phyloP scores from a whole-genome alignment of 805 yeast genomes.

The Barnettozyma siamensis region DNA sequence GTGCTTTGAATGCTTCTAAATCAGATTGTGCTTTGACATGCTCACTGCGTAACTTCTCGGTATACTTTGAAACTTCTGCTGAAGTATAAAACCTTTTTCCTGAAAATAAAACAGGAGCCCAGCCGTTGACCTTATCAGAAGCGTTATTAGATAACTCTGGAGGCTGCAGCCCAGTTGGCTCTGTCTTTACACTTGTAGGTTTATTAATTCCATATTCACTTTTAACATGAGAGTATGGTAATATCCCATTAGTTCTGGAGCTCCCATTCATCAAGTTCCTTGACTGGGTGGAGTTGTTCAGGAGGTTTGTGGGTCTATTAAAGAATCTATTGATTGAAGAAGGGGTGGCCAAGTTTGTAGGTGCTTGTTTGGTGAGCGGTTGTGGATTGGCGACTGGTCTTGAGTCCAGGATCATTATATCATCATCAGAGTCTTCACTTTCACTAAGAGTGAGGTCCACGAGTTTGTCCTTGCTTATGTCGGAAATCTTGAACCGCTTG shows the following conservation, averaged over 20 bases:
- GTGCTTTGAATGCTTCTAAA: not conserved
- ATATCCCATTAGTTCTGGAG: no score
- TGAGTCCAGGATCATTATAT: conserved; percentile 18
- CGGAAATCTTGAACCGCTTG: conserved; percentile 2
- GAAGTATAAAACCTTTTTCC: not conserved
- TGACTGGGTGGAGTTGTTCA: no score
- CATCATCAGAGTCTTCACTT: conserved; percentile 15
- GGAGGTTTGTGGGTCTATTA: no score
- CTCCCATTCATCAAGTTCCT: no score
- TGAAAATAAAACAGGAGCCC: not conserved
- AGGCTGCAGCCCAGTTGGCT: no score
- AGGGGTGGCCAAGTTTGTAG: no score
- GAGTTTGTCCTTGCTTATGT: not conserved
- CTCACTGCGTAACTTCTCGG: not conserved
- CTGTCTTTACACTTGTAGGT: no score
- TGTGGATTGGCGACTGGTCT: conserved; percentile 5
- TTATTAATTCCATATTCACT: no score
- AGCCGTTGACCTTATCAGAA: not conserved
- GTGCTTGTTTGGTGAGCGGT: no score
- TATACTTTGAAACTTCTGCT: not conserved
- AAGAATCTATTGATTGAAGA: no score
- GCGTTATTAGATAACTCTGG: not conserved
- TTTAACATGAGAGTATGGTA: no score
- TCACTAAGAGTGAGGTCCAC: conserved; percentile 16
- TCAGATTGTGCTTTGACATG: not conserved